Evolutionary conservation across 805 yeast genomes (phyloP).

Genomic region (Candida ascalaphidarum): DNA sequence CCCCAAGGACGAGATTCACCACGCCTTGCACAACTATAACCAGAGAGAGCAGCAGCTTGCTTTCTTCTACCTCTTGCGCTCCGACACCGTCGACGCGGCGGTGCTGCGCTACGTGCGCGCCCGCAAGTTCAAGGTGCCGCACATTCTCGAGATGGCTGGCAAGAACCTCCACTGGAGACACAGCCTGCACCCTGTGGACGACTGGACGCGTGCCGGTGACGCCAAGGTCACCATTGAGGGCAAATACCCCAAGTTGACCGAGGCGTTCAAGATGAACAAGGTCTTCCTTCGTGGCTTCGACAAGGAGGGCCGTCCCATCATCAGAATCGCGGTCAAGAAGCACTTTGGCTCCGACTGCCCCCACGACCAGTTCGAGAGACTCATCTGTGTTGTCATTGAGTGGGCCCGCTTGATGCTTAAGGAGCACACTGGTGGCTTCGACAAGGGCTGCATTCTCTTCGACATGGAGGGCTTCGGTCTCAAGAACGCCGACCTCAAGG

Average conservation of each 20-base stretch:
- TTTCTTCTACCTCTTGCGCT: constrained; percentile 7
- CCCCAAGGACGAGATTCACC: no score
- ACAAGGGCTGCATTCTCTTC: constrained; percentile 3
- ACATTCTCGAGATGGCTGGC: constrained; percentile 6
- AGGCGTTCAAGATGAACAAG: constrained; percentile 9
- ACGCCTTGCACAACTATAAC: constrained; percentile 3
- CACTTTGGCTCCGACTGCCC: constrained; percentile 16
- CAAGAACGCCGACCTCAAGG: constrained; percentile 6
- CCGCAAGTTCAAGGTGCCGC: constrained; percentile 7
- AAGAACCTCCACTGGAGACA: constrained; percentile 9
- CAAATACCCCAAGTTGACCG: constrained; percentile 8
- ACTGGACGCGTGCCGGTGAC: constrained; percentile 10
- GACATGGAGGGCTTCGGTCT: constrained; percentile 6
- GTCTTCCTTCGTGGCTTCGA: constrained; percentile 9
- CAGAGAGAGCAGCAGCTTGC: constrained; percentile 4
- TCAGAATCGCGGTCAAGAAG: constrained; percentile 11
- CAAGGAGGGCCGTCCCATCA: constrained; percentile 8
- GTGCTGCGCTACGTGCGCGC: constrained; percentile 10
- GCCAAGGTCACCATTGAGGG: constrained; percentile 3
- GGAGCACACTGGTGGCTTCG: constrained; percentile 1
- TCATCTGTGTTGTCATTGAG: constrained; percentile 10
- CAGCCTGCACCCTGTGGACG: constrained; percentile 14
- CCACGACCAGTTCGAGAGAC: constrained; percentile 10
- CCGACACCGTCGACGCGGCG: constrained; percentile 9
- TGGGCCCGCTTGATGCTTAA: no score